Evolutionary conservation across 257 asterid genomes (phyloP), one percentile per base, ranked within the genome.

Genomic region (Nicotiana tomentosiformis): DNA sequence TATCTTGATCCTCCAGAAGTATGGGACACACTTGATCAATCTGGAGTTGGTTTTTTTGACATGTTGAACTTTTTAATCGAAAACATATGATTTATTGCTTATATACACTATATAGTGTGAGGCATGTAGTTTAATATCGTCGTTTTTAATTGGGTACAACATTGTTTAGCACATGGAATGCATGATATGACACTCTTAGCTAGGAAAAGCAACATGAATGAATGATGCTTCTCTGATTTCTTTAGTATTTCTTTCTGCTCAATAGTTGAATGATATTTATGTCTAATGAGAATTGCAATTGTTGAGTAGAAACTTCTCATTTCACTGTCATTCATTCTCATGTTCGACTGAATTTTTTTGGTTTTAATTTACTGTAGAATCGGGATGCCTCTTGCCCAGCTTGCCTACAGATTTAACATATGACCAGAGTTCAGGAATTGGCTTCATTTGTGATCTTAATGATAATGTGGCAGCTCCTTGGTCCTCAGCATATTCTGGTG

Each of bases 341-440:
- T 1, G 39, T 46, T 46, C 1, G 26, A 0, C 62, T 74, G 61
- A 14, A 0, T 46, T 32, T 10, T 74, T 23, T 46, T 32, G 11
- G 49, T 23, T n/a, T 9, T 26, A 53, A 26, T 39, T 30, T 30
- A 12, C 56, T 61, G 46, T 46, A 87, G 87, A 76, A 66, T 87
- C 89, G 1, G 90, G 90, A 0, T 84, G 88, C 88, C 82, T 87
- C 51, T 61, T 87, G 17, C 83, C 88, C 2, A 82, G 86, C 81
- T 57, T 55, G 67, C 88, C 84, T 0, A 43, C 74, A 17, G 88
- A 87, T 58, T 77, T 84, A 15, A 83, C 84, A 62, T 87, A 82
- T 39, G 83, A 84, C 29, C 83, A 66, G 32, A 80, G 56, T 66
- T 87, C 84, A 16, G 90, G 89, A 66, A 80, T 80, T 23, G 88